phyloP scores from a whole-genome alignment of 1,139 yeast species.

The Suhomyces maxii region DNA sequence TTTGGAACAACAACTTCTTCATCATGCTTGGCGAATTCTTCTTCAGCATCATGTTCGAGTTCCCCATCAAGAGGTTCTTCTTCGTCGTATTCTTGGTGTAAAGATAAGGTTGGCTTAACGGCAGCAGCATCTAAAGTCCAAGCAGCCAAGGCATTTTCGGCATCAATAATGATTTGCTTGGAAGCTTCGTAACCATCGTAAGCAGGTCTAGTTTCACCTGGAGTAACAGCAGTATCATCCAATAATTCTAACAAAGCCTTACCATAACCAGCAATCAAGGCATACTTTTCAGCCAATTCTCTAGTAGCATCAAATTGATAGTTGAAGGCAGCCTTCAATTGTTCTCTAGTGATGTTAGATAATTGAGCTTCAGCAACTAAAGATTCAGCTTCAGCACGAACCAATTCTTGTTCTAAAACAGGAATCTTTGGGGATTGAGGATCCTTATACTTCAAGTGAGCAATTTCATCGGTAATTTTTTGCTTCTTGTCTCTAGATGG shows the following conservation, averaged over 20 bases:
- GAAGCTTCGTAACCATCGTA: constrained; percentile 98
- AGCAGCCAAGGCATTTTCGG: constrained; percentile 91
- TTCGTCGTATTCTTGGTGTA: constrained; percentile 74
- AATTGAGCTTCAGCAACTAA: constrained; percentile 98
- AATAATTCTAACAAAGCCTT: constrained; percentile 93
- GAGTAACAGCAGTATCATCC: constrained; percentile 96
- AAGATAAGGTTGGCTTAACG: constrained; percentile 90
- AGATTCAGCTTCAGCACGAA: constrained; percentile 98
- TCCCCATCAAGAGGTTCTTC: constrained; percentile 61
- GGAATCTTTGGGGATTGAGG: constrained; percentile 96
- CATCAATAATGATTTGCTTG: constrained; percentile 95
- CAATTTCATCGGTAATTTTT: constrained; percentile 96
- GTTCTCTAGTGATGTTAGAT: constrained; percentile 96
- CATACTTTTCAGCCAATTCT: constrained; percentile 95
- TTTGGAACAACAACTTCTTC: constrained; percentile 21
- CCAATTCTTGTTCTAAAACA: constrained; percentile 95
- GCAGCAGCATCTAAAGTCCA: constrained; percentile 97
- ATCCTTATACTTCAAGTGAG: constrained; percentile 96
- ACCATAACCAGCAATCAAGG: constrained; percentile 97
- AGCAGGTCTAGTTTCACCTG: constrained; percentile 98
- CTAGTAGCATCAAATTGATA: constrained; percentile 96
- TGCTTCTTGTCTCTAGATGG: constrained; percentile 98
- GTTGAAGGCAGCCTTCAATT: constrained; percentile 95
- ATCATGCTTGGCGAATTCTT: constrained; percentile 44
- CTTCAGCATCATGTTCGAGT: constrained; percentile 47